phyloP scores from a whole-genome alignment of 345 rosid genomes.

The Balakata baccata region DNA sequence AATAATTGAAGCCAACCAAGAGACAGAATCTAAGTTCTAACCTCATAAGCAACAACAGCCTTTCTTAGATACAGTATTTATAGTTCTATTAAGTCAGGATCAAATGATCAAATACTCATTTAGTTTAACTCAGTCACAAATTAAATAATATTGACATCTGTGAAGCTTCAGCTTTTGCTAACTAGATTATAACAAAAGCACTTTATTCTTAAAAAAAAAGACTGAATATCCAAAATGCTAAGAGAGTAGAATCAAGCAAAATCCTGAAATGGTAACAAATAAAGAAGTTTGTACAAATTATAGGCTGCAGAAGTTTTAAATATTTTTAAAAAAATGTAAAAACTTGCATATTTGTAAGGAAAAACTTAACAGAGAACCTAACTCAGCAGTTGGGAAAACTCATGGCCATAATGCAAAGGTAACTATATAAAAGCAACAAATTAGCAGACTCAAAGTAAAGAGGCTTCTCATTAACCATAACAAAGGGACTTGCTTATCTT shows the following conservation, averaged over 20 bases:
- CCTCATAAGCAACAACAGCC: too few species aligned
- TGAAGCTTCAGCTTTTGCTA: too few species aligned
- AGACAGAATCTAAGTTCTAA: too few species aligned
- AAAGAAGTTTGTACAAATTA: constrained; percentile 1
- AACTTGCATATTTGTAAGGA: constrained; percentile 19
- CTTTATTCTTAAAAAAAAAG: neutral
- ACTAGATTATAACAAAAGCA: neutral
- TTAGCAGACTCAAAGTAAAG: constrained; percentile 10
- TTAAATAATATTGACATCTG: too few species aligned
- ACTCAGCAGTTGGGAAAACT: neutral
- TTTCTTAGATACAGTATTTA: too few species aligned
- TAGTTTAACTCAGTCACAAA: too few species aligned
- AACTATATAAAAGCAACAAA: constrained; percentile 8
- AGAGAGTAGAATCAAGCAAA: neutral
- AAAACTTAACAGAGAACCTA: constrained; percentile 17
- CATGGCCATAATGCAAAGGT: constrained; percentile 20
- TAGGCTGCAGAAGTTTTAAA: constrained; percentile 1
- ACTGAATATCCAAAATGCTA: neutral
- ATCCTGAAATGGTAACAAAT: neutral
- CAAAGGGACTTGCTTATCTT: constrained; percentile 29
- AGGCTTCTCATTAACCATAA: neutral
- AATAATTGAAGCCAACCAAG: too few species aligned
- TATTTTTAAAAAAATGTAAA: neutral
- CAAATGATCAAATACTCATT: too few species aligned
- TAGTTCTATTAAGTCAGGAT: too few species aligned